Percentiles rank a stretch among this genome's conserved stretches.
phyloP scores from a whole-genome alignment of 352 stramenopile species.

The Sclerospora graminicola region DNA sequence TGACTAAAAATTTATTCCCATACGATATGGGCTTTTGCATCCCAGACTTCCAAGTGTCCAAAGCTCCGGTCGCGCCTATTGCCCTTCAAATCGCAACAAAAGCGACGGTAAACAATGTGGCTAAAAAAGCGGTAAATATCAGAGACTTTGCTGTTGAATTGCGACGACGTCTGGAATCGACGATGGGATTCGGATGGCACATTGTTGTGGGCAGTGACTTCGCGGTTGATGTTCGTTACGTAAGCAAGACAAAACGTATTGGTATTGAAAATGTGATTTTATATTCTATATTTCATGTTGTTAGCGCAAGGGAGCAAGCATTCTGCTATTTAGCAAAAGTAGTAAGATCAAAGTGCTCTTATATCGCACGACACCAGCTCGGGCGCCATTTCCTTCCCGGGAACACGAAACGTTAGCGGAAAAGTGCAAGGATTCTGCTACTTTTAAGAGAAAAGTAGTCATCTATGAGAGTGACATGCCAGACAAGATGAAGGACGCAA shows the following conservation, averaged over 20 bases:
- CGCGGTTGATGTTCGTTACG: constrained; percentile 66
- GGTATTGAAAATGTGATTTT: neutral
- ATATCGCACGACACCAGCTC: constrained; percentile 48
- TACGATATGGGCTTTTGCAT: constrained; percentile 44
- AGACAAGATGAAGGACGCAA: constrained; percentile 23
- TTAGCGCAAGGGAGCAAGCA: constrained; percentile 55
- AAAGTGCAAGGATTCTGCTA: constrained; percentile 4
- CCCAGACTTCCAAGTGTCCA: constrained; percentile 54
- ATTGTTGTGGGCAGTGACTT: constrained; percentile 58
- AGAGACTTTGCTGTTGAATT: constrained; percentile 41
- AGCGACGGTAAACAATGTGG: constrained; percentile 41
- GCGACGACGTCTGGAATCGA: constrained; percentile 29
- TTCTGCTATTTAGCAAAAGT: constrained; percentile 48
- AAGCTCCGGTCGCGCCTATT: constrained; percentile 32
- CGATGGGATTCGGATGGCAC: constrained; percentile 55
- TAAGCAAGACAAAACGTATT: constrained; percentile 17
- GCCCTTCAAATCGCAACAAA: constrained; percentile 31
- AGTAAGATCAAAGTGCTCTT: constrained; percentile 65
- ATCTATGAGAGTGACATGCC: constrained; percentile 53
- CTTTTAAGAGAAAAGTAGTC: constrained; percentile 29
- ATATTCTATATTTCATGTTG: neutral
- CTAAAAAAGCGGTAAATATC: constrained; percentile 43
- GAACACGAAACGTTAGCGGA: constrained; percentile 22
- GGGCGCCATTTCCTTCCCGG: constrained; percentile 18
- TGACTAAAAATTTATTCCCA: too few relatives aligned